Evolutionary conservation across 225 moss, liverwort and hornwort species (phyloP), one percentile per base, ranked within the genome.

Genomic region (Pseudoscleropodium purum): DNA sequence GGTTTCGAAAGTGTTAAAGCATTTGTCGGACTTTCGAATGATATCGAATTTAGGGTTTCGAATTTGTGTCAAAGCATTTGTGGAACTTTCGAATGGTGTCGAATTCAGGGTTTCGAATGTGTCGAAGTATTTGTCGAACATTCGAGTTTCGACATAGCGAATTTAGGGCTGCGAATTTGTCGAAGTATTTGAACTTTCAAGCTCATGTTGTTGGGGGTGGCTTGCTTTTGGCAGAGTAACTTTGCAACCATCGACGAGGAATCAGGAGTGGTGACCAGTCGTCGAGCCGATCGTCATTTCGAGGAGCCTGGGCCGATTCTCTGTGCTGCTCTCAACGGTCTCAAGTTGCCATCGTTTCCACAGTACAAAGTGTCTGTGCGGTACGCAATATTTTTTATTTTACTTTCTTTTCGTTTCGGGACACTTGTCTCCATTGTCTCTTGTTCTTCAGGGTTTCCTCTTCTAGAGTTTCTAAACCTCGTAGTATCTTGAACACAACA

Each of bases 261-360:
- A 61, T 85, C 91, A 75, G 81, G 91, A 68, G 91, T 92, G 64
- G 92, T 91, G 75, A 95, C 86, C 26, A 89, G 92, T 84, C 94
- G 97, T 82, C 93, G 98, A 84, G 99, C 99, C 51, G 97, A 97
- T 90, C 94, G 99, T 27, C 99, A 97, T 93, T 99, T 99, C 89
- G 99, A 97, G 86, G 92, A 93, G 90, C 94, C 97, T 75, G 99
- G 99, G 74, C 99, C 99, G 33, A 93, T 99, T 88, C 81, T 99
- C 15, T 97, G 97, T 84, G 96, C 91, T 56, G 92, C 99, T 87
- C 94, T 99, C 74, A 95, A 99, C 82, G 97, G 97, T 66, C 94
- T 99, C 59, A 97, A 95, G 89, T 81, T 99, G 84, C 99, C 97
- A 23, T 97, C 97, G 29, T 88, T 88, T 82, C 88, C 88, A 31